phyloP scores from a whole-genome alignment of 768 basidiomycete species.

The Tylopilus sp. region DNA sequence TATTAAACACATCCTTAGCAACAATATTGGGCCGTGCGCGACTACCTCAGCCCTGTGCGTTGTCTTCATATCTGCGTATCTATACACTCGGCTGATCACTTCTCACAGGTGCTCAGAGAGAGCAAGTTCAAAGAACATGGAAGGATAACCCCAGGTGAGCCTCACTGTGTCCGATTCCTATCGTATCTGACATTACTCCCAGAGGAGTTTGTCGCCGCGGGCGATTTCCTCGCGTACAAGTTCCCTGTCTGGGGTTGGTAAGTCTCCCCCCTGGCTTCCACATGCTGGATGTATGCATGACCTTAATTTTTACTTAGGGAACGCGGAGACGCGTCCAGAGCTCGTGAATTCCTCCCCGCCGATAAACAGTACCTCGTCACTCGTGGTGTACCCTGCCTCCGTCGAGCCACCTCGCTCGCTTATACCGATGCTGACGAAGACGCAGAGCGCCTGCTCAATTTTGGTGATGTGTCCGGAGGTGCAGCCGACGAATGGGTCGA shows the following conservation, averaged over 20 bases:
- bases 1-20: constrained; percentile 46
- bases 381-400: constrained; percentile 93
- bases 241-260: constrained; percentile 98
- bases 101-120: constrained; percentile 83
- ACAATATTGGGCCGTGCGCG: constrained; percentile 91
- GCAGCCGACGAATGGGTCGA: constrained; percentile 95
- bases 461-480: constrained; percentile 59
- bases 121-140: constrained; percentile 99
- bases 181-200: constrained; percentile 11
- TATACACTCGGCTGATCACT: constrained; percentile 25
- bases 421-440: constrained; percentile 98
- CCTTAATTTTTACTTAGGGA: constrained; percentile 56
- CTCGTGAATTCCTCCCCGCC: constrained; percentile 86
- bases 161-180: background rate
- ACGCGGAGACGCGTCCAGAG: constrained; percentile 81
- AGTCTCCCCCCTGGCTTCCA: constrained; percentile 23
- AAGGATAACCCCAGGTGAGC: constrained; percentile 86
- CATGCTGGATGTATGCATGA: background rate
- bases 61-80: constrained; percentile 11
- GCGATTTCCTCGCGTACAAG: constrained; percentile 96
- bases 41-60: constrained; percentile 87
- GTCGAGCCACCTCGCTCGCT: constrained; percentile 86
- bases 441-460: constrained; percentile 85
- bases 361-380: constrained; percentile 98
- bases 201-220: constrained; percentile 99